Percentiles rank a stretch among this genome's conserved stretches.
Evolutionary conservation across 2,329 filamentous ascomycete species (phyloP).

Genomic region (Xylariaceae sp.): DNA sequence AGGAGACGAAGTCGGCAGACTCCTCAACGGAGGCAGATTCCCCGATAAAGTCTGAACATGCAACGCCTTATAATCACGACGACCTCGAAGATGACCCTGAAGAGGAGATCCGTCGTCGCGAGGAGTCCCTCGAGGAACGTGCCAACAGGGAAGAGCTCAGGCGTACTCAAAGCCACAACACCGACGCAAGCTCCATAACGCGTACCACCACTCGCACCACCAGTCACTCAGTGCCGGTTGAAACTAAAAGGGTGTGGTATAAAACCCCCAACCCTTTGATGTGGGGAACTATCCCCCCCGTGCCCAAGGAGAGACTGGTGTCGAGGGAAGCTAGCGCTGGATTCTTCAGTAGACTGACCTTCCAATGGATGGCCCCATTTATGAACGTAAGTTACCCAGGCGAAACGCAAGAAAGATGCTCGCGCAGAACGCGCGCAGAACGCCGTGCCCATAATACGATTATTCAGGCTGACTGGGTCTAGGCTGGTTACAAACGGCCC

Average conservation of each 20-base stretch:
- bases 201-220: conserved; percentile 42
- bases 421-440: neutral
- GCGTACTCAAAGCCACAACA: conserved; percentile 48
- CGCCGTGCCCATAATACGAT: neutral
- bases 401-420: neutral
- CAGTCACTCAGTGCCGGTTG: conserved; percentile 28
- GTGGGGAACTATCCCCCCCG: conserved; percentile 52
- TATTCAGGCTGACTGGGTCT: conserved; percentile 9
- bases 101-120: conserved; percentile 26
- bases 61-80: conserved; percentile 16
- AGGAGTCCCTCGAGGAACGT: conserved; percentile 26
- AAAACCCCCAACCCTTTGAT: conserved; percentile 55
- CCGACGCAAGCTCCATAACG: conserved; percentile 46
- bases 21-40: conserved; percentile 22
- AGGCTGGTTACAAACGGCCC: conserved; percentile 79
- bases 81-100: conserved; percentile 25
- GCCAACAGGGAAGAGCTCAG: conserved; percentile 33
- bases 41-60: conserved; percentile 18
- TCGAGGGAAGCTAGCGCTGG: conserved; percentile 68
- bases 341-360: conserved; percentile 70
- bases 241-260: conserved; percentile 54
- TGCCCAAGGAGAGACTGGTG: conserved; percentile 47
- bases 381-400: conserved; percentile 59
- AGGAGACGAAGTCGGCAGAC: conserved; percentile 27
- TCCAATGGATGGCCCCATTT: conserved; percentile 84